Base-by-base conservation (phyloP, 1,284 basidiomycete species). In the Wallemia hederae region DNA sequence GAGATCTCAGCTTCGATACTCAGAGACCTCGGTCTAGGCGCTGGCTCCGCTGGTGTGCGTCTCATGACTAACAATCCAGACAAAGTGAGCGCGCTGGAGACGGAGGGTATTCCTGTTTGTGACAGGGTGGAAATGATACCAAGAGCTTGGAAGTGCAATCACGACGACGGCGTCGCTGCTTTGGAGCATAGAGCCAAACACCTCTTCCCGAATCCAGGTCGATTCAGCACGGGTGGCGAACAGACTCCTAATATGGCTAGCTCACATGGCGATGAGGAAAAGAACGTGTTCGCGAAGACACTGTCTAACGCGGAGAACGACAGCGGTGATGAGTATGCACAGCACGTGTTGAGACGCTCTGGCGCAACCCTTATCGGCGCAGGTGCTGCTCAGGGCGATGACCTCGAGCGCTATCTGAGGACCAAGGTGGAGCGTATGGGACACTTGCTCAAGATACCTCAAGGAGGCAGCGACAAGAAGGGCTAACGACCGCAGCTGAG, bases 341-440 rank as follows among this genome's bases (percentile, higher is more conserved):
- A 73, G 27, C 75, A 72, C 66, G 71, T 74, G 63, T 73, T 75
- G 60, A 73, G 76, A 62, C 69, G 75, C 59, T 72, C 74, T 0
- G 89, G 88, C 1, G 84, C 83, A 1, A 88, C 87, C 49, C 77
- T 91, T 71, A 81, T 91, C 59, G 89, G 89, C 1, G 83, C 81
- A 1, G 80, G 82, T 28, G 78, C 79, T 33, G 84, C 85, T 7
- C 75, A 81, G 60, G 87, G 88, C 0, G 80, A 81, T 59, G 94
- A 99, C 66, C 70, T 99, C 66, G 89, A 98, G 67, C 89, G 85
- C 72, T 99, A 99, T 69, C 72, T 99, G 66, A 78, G 86, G 67
- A 98, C 94, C 59, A 99, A 99, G 71, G 81, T 98, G 24, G 75
- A 90, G 68, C 77, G 83, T 62, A 99, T 99, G 94, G 94, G 94